phyloP scores from a whole-genome alignment of 1,139 yeast genomes.

The Suhomyces guaymorum region DNA sequence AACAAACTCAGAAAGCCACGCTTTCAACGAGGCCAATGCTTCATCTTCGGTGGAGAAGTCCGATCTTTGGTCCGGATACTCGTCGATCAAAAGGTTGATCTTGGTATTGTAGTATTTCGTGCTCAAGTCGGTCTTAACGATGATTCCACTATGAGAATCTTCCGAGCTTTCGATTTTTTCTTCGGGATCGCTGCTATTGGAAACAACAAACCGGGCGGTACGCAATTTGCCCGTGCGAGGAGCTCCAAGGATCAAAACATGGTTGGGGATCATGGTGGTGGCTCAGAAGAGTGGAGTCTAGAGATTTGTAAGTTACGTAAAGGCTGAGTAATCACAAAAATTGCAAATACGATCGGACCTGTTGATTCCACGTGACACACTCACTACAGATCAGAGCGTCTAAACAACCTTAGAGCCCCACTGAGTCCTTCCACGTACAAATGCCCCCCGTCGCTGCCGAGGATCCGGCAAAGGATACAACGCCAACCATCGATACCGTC shows the following conservation, averaged over 20 bases:
- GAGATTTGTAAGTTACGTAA: neutral
- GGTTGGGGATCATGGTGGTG: slow-evolving; percentile 30
- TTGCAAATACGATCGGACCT: too few relatives aligned
- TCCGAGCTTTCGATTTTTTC: slow-evolving; percentile 6
- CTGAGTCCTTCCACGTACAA: too few relatives aligned
- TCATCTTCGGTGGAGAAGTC: slow-evolving; percentile 6
- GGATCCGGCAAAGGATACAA: slow-evolving; percentile 6
- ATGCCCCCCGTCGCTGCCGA: slow-evolving; percentile 13
- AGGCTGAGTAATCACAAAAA: neutral
- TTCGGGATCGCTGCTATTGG: slow-evolving; percentile 11
- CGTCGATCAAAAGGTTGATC: slow-evolving; percentile 41
- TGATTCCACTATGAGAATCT: slow-evolving; percentile 37
- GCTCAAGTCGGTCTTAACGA: slow-evolving; percentile 27
- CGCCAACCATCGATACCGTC: slow-evolving; percentile 26
- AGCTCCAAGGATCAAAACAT: slow-evolving; percentile 41
- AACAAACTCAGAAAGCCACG: slow-evolving; percentile 36
- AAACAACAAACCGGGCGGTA: slow-evolving; percentile 25
- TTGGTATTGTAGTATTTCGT: slow-evolving; percentile 37
- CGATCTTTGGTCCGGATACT: slow-evolving; percentile 31
- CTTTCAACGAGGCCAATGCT: slow-evolving; percentile 19
- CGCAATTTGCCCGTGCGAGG: slow-evolving; percentile 41
- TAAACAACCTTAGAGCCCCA: too few relatives aligned
- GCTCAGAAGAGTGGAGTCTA: neutral
- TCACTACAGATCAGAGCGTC: too few relatives aligned
- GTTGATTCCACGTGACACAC: too few relatives aligned